phyloP scores from a whole-genome alignment of 164 flowering plant genomes.

The Brasenia schreberi region DNA sequence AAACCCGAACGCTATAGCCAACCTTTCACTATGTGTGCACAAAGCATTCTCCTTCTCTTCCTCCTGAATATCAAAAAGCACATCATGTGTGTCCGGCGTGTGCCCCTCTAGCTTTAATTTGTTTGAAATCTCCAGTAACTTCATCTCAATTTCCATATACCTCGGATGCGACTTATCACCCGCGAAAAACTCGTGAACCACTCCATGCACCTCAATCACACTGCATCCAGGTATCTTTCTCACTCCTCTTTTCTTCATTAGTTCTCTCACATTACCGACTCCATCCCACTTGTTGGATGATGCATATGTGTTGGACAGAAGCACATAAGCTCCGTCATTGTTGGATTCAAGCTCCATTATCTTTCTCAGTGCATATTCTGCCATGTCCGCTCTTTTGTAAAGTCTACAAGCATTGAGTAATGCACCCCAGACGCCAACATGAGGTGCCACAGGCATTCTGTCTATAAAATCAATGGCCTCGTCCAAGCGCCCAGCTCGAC shows the following conservation, averaged over 20 bases:
- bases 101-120: conserved; percentile 27
- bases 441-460: conserved; percentile 42
- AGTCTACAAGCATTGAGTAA: conserved; percentile 38
- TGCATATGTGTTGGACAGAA: conserved; percentile 39
- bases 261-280: conserved; percentile 25
- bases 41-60: conserved; percentile 40
- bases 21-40: conserved; percentile 30
- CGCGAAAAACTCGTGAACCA: conserved; percentile 42
- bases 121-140: conserved; percentile 27
- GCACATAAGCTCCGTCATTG: conserved; percentile 38
- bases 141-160: conserved; percentile 22
- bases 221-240: conserved; percentile 46
- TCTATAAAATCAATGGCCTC: conserved; percentile 36
- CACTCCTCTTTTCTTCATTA: conserved; percentile 31
- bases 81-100: conserved; percentile 30
- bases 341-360: conserved; percentile 34
- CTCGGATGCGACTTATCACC: conserved; percentile 37
- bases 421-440: conserved; percentile 54
- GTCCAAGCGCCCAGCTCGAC: conserved; percentile 37
- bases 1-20: conserved; percentile 46
- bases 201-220: conserved; percentile 35
- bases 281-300: conserved; percentile 28
- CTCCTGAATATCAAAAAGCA: conserved; percentile 34
- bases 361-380: conserved; percentile 29
- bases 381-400: conserved; percentile 30